Evolutionary conservation across 2,329 filamentous ascomycete genomes (phyloP), one percentile per base, ranked within the genome.

Genomic region (Diaporthe australafricana): DNA sequence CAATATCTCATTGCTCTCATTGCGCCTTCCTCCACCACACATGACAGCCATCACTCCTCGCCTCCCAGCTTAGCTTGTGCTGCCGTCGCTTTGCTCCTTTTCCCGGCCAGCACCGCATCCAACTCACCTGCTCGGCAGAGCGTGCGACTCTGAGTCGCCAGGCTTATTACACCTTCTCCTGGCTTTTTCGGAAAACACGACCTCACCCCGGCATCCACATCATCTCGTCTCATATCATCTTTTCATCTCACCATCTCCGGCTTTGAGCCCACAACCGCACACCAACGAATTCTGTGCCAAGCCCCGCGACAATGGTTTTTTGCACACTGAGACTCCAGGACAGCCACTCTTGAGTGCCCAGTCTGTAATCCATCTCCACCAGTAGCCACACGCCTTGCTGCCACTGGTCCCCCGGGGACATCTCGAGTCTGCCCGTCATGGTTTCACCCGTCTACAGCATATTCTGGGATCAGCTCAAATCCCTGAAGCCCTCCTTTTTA

Each of bases 401-500:
- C 35, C 6, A 35, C 40, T 25, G 22, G 17, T 38, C 42, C 22
- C 16, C 60, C 9, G 60, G 60, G 12, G 14, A 12, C 60, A 48
- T 20, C 42, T 63, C 27, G 25, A 63, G 35, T 38, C 62, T 9
- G 70, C 50, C 70, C 70, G 66, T 38, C 50, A 73, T 73, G 72
- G 70, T 67, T 22, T 73, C 70, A 25, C 70, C 72, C 12, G 72
- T 73, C 32, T 72, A 25, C 27, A 73, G 72, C 48, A 74, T 77
- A 60, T 38, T 83, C 52, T 82, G 83, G 82, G 79, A 78, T 47
- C 83, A 87, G 76, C 71, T 89, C 73, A 84, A 82, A 80, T 80
- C 84, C 71, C 77, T 89, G 74, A 89, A 87, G 77, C 89, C 88
- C 3, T 84, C 87, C 20, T 90, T 91, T 74, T 76, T 90, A 35